Evolutionary conservation across 257 asterid species (phyloP).

Genomic region (Vinca minor): DNA sequence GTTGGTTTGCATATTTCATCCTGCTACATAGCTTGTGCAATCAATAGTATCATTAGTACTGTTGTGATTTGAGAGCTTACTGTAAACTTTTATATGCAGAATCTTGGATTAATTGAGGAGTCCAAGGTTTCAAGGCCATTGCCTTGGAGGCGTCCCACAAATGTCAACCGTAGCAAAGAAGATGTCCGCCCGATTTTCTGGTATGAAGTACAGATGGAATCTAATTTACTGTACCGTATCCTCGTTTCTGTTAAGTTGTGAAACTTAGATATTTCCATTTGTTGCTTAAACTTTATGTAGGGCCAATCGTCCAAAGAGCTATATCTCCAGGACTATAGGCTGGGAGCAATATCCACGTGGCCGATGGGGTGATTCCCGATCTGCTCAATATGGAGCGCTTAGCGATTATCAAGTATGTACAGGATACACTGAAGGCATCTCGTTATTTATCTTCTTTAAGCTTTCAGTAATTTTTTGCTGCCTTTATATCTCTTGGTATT

Average conservation of each 20-base stretch:
- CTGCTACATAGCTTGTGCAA: constrained; percentile 15
- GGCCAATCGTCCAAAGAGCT: too few species aligned
- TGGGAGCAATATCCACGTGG: constrained; percentile 97
- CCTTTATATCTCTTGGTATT: too few species aligned
- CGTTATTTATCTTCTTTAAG: constrained; percentile 5
- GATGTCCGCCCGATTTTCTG: constrained; percentile 97
- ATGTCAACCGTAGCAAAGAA: constrained; percentile 69
- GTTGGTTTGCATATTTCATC: constrained; percentile 36
- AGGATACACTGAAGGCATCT: not conserved
- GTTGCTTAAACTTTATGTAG: constrained; percentile 24
- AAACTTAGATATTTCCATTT: constrained; percentile 1
- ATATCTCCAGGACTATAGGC: constrained; percentile 76
- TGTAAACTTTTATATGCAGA: too few species aligned
- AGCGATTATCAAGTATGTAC: constrained; percentile 66
- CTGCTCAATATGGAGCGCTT: constrained; percentile 91
- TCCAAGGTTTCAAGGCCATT: constrained; percentile 73
- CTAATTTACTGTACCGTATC: not conserved
- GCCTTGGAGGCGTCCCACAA: constrained; percentile 83
- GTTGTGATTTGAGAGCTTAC: too few species aligned
- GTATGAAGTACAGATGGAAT: constrained; percentile 27
- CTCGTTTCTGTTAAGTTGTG: not conserved
- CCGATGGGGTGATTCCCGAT: constrained; percentile 88
- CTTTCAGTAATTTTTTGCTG: not conserved
- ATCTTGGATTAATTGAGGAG: constrained; percentile 91
- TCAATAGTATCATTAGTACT: not conserved